Evolutionary conservation across 371 early-diverging fungal species (phyloP), one percentile per base, ranked within the genome.

Genomic region (Mortierella sp.): DNA sequence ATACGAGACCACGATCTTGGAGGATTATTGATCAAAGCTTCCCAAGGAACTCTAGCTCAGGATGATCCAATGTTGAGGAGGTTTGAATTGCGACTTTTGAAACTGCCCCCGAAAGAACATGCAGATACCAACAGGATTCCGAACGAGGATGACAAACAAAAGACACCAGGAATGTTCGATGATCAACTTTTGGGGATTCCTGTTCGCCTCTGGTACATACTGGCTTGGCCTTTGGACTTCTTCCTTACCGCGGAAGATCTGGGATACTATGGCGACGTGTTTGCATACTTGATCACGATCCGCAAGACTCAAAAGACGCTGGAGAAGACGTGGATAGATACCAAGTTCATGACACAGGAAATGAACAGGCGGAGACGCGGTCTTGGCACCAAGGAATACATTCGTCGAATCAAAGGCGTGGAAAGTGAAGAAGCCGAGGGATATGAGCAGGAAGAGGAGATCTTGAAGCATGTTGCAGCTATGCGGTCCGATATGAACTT

Each of bases 151-250:
- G 37, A 46, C 7, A 24, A 22, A 7, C 52, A 16, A 25, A 25
- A 14, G 50, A 34, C 54, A 6, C 16, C n/a, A 29, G 67, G 79
- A 17, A 67, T 70, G 13, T 86, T 86, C 67, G 77, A 85, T 44
- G 85, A 86, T 54, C 67, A 87, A 9, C 49, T 89, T 21, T 60
- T 88, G 24, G 85, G 85, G 19, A 65, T 82, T 12, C 86, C 85
- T 4, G 67, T 90, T n/a, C 68, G 83, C 8, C 68, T 94, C 7
- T 82, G 82, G 16, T 92, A 88, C 65, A 66, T 79, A 17, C 64
- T 91, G 54, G 57, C 74, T 28, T 94, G 94, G 94, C 94, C 94
- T 0, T 74, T 94, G 29, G 91, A 92, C 80, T 69, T 92, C n/a
- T 86, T 94, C 49, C 64, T 94, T 13, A 87, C 87, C 2, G 59